Conservation (phyloP, 2,329 filamentous ascomycete species). For the Trichoderma guizhouense region DNA sequence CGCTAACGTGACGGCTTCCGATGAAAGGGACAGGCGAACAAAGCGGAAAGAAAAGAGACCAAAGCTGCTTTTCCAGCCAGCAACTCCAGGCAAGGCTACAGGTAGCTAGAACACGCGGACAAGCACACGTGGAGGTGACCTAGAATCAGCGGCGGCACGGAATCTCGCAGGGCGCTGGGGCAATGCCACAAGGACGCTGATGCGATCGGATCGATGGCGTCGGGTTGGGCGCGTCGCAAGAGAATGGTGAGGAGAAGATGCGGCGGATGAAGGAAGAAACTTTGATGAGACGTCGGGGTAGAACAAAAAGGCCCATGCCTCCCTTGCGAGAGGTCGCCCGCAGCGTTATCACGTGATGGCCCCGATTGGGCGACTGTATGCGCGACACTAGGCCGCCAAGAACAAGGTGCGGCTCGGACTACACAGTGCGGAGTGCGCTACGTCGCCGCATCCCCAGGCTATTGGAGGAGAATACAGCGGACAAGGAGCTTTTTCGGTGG, state of each 20-base stretch:
- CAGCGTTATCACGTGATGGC: not conserved
- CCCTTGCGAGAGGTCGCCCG: not conserved
- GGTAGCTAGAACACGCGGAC: not conserved
- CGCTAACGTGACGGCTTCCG: not conserved
- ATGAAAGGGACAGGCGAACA: not conserved
- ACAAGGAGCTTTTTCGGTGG: not conserved
- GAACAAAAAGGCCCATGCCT: constrained; percentile 7
- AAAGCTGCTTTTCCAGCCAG: not conserved
- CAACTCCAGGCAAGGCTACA: not conserved
- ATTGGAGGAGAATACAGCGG: not conserved
- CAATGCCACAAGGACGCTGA: not conserved
- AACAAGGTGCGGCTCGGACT: not conserved
- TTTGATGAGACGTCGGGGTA: constrained; percentile 10
- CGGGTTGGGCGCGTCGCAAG: constrained; percentile 13
- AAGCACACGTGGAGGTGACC: not conserved
- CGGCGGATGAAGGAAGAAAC: constrained; percentile 8
- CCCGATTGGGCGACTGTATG: not conserved
- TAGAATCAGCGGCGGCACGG: not conserved
- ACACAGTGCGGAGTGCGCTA: not conserved
- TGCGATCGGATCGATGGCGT: constrained; percentile 13
- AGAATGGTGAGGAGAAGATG: not conserved
- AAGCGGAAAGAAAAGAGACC: not conserved
- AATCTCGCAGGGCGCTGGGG: not conserved
- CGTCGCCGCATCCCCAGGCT: not conserved
- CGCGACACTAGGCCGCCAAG: constrained; percentile 7